These are phyloP conservation scores for Phytophthora europaea DNA, from an alignment of 352 stramenopile genomes.

Conservation along the genomic window DNA sequence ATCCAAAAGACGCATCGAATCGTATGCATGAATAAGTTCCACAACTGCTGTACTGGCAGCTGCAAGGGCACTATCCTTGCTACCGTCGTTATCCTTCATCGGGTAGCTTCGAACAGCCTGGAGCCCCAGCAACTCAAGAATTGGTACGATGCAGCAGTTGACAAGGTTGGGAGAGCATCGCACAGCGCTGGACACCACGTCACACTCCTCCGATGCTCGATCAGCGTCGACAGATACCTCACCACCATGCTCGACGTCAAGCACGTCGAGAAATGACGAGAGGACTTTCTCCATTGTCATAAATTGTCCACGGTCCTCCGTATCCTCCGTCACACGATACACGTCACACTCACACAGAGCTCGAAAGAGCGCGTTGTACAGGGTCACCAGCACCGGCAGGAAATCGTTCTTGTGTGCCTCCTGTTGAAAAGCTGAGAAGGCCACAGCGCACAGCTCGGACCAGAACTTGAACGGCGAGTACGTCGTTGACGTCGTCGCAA, in stretches of 20 bases:
- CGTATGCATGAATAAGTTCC: constrained; percentile 76
- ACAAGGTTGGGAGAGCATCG: constrained; percentile 83
- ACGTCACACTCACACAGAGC: constrained; percentile 76
- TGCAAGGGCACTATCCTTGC: background rate
- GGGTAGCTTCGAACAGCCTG: constrained; percentile 29
- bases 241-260: constrained; percentile 20
- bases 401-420: constrained; percentile 30
- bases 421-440: constrained; percentile 56
- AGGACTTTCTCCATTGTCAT: constrained; percentile 83
- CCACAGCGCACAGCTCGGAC: constrained; percentile 81
- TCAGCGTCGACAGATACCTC: constrained; percentile 14
- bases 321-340: constrained; percentile 90
- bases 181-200: constrained; percentile 69
- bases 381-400: constrained; percentile 49
- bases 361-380: constrained; percentile 75
- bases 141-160: constrained; percentile 64
- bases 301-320: constrained; percentile 82
- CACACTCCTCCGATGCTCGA: constrained; percentile 48
- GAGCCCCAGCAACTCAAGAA: constrained; percentile 68
- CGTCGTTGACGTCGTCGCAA: constrained; percentile 75
- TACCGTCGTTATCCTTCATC: background rate
- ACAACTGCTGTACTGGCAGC: constrained; percentile 56
- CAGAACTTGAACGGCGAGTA: constrained; percentile 91
- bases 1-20: constrained; percentile 88
- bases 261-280: constrained; percentile 51